A percentile compares a stretch with the other conserved stretches of the same genome.
These are phyloP conservation scores for Pseudoscleropodium purum DNA, from an alignment of 225 moss, liverwort and hornwort genomes.

Conservation along the genomic window DNA sequence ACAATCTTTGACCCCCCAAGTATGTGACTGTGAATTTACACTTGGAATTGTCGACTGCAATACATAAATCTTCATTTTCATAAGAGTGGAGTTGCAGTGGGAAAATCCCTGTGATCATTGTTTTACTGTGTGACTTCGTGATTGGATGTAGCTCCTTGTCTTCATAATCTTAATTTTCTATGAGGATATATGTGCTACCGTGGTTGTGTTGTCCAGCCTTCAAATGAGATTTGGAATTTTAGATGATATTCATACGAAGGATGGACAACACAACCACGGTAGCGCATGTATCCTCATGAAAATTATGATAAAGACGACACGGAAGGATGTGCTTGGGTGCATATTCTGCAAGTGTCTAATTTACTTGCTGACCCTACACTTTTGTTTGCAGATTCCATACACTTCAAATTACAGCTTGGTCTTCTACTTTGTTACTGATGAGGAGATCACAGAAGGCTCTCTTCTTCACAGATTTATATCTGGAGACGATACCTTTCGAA, in stretches of 20 bases:
- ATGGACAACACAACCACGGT: not conserved
- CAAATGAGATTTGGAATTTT: not conserved
- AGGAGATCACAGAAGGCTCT: conserved; percentile 50
- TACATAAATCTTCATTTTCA: not conserved
- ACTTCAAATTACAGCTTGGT: conserved; percentile 35
- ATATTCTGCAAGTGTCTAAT: not conserved
- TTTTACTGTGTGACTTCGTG: not conserved
- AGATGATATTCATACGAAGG: not conserved
- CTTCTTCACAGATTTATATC: conserved; percentile 57
- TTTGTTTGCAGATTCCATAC: conserved; percentile 35
- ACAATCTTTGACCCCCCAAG: not conserved
- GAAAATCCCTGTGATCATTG: not conserved
- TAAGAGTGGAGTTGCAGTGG: not conserved
- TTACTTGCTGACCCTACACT: not conserved
- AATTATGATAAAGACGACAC: not conserved
- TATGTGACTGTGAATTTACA: not conserved
- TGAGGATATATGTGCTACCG: not conserved
- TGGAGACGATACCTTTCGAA: conserved; percentile 62
- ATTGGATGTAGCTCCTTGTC: not conserved
- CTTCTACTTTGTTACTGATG: conserved; percentile 57
- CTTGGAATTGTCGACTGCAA: not conserved
- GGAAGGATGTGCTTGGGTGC: not conserved
- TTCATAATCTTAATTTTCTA: not conserved
- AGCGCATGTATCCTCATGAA: not conserved
- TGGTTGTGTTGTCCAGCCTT: not conserved